phyloP scores from a whole-genome alignment of 441 rosid genomes.

The Jatropha podagrica region DNA sequence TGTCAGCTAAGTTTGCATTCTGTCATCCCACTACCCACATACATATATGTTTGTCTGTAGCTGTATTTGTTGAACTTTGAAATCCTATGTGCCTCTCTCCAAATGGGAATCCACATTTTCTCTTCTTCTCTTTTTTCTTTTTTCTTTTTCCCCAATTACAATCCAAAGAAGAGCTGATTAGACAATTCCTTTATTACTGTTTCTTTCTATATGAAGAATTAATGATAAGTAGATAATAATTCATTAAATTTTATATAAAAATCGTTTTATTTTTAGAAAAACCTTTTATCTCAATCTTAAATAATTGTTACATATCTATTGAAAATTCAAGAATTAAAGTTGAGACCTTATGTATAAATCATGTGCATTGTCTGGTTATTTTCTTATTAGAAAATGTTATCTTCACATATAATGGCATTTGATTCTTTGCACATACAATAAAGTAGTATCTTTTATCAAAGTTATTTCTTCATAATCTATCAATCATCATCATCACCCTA shows the following conservation, averaged over 20 bases:
- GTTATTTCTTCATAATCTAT: background rate
- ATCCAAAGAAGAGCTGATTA: too few species aligned
- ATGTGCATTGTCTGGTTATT: background rate
- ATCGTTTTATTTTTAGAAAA: too few species aligned
- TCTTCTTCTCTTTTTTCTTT: too few species aligned
- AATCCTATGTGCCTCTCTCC: background rate
- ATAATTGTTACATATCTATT: too few species aligned
- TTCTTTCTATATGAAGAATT: too few species aligned
- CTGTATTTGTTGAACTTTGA: conserved; percentile 23
- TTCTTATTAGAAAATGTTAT: conserved; percentile 5
- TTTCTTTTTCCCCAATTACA: too few species aligned
- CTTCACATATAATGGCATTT: background rate
- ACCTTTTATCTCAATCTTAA: too few species aligned
- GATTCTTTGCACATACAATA: background rate
- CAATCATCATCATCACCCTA: background rate
- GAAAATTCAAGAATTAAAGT: too few species aligned
- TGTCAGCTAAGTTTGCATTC: background rate
- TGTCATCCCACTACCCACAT: conserved; percentile 15
- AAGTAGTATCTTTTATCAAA: background rate
- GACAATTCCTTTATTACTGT: too few species aligned
- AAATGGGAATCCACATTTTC: background rate
- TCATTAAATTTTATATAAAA: too few species aligned
- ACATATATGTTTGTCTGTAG: background rate
- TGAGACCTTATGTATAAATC: background rate
- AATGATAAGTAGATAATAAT: too few species aligned